Evolutionary conservation across 1,284 basidiomycete species (phyloP).

Genomic region (Malassezia dermatis): DNA sequence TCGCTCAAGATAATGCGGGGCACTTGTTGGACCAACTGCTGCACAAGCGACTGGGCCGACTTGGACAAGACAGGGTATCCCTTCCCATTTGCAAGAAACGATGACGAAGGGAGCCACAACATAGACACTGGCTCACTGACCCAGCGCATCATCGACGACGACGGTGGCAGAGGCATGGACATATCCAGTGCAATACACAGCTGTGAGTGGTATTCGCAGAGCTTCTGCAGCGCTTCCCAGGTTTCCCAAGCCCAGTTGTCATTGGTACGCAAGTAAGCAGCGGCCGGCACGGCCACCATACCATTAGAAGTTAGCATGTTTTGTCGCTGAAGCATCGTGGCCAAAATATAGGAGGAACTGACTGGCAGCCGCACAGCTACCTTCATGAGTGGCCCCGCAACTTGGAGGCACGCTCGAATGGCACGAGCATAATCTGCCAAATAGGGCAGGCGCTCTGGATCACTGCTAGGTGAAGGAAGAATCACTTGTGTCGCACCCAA

Average conservation of each 20-base stretch:
- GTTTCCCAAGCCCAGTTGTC: conserved; percentile 67
- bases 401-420: conserved; percentile 50
- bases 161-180: conserved; percentile 59
- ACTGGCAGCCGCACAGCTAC: conserved; percentile 39
- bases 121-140: conserved; percentile 77
- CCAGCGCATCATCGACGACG: conserved; percentile 67
- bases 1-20: conserved; percentile 31
- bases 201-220: conserved; percentile 76
- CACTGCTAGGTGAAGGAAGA: conserved; percentile 76
- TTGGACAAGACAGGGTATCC: conserved; percentile 95
- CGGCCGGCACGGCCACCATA: conserved; percentile 47
- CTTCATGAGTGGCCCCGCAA: conserved; percentile 34
- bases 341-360: conserved; percentile 29
- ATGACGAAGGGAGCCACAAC: conserved; percentile 74
- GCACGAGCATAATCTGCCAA: conserved; percentile 85
- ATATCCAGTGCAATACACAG: conserved; percentile 73
- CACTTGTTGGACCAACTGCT: conserved; percentile 24
- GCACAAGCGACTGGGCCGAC: conserved; percentile 41
- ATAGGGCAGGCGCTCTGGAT: conserved; percentile 54
- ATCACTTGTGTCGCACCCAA: conserved; percentile 74
- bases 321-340: conserved; percentile 28
- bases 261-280: conserved; percentile 66
- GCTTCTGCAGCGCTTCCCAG: conserved; percentile 83
- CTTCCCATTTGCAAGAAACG: conserved; percentile 90
- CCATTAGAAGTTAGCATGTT: conserved; percentile 18